Evolutionary conservation across 75 land plant species (phyloP).

Genomic region (Pseudotsuga menziesii): DNA sequence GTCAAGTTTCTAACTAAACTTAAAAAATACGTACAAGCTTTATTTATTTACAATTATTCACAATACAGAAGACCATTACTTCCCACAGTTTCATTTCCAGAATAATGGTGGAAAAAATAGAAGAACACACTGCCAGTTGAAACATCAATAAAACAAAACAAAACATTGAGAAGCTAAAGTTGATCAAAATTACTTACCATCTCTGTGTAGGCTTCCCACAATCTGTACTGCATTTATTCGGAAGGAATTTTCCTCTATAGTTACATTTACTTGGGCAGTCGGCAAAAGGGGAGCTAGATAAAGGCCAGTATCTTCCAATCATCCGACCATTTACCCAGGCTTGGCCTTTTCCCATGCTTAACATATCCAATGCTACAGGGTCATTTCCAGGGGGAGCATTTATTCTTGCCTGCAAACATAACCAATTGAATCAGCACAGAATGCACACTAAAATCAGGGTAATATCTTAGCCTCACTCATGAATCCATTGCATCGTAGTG

Average conservation of each 20-base stretch:
- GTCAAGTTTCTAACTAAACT: no score
- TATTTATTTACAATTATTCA: no score
- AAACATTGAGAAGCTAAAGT: neutral
- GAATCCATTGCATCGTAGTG: neutral
- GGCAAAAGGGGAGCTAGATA: constrained; percentile 35
- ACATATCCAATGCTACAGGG: constrained; percentile 77
- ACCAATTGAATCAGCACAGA: neutral
- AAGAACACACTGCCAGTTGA: neutral
- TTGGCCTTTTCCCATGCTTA: constrained; percentile 90
- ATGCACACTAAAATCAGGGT: neutral
- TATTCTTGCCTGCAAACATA: constrained; percentile 49
- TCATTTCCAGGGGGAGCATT: constrained; percentile 70
- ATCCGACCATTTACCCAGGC: constrained; percentile 90
- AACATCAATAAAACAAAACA: neutral
- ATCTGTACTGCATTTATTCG: constrained; percentile 53
- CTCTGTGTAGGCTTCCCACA: constrained; percentile 92
- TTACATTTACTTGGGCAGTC: constrained; percentile 47
- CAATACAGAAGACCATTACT: no score
- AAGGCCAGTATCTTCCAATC: constrained; percentile 91
- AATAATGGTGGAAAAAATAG: neutral
- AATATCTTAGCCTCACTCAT: neutral
- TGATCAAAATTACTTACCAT: constrained; percentile 48
- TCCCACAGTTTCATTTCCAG: neutral
- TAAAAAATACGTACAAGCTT: no score
- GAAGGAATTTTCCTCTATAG: constrained; percentile 54